Percentiles rank a stretch among this genome's conserved stretches.
These are phyloP conservation scores for Amphicarpaea edgeworthii DNA, from an alignment of 306 rosid species.

Conservation along the genomic window DNA sequence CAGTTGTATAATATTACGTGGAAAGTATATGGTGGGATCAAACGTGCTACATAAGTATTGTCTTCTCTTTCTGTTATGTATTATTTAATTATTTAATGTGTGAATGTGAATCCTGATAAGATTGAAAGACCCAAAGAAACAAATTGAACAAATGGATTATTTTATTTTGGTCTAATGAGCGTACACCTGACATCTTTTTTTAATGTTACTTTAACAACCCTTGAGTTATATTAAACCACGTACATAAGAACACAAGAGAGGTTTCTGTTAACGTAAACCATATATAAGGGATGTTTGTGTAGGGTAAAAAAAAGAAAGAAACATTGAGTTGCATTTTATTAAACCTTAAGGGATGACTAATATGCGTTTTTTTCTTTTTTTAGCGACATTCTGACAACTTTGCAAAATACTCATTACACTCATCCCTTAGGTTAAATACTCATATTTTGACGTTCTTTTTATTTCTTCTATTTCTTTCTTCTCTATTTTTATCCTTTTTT, in stretches of 20 bases:
- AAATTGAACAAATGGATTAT: conserved; percentile 3
- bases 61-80: not conserved
- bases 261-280: not conserved
- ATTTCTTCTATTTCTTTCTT: too few relatives aligned
- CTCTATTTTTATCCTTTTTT: too few relatives aligned
- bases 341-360: not conserved
- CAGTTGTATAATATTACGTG: conserved; percentile 60
- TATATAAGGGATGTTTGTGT: not conserved
- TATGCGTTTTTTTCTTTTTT: not conserved
- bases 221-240: not conserved
- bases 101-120: conserved; percentile 29
- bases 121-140: conserved; percentile 11
- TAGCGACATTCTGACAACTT: conserved; percentile 14
- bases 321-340: too few relatives aligned
- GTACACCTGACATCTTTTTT: not conserved
- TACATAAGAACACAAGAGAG: not conserved
- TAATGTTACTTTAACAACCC: not conserved
- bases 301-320: too few relatives aligned
- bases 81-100: conserved; percentile 32
- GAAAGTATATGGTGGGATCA: conserved; percentile 39
- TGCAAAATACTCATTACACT: too few relatives aligned
- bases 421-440: too few relatives aligned
- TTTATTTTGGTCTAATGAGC: conserved; percentile 10
- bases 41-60: conserved; percentile 24
- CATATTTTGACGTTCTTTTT: too few relatives aligned